Base-by-base conservation (phyloP, 305 asterid species). In the Fraxinus platypoda region DNA sequence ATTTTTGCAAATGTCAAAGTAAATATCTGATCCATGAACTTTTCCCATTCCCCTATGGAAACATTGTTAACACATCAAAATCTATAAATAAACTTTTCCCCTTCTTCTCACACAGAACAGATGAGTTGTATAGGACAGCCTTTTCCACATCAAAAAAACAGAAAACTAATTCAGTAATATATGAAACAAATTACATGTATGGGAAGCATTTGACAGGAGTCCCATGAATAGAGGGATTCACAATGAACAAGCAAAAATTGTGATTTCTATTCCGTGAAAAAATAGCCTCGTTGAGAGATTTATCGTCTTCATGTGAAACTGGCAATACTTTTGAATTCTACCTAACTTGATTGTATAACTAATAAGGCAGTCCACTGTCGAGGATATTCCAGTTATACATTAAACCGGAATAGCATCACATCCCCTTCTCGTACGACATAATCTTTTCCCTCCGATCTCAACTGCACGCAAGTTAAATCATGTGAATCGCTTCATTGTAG, bases 381-480 rank as follows among this genome's bases (percentile, higher is more conserved):
- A 38, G 23, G 33, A 7, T 52, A 76, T 77, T 43, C 74, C 75
- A 5, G 74, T 91, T 88, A 95, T 80, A 95, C 99, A 62, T 95
- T 95, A 83, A 95, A 95, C 82, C 98, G 89, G 76, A 95, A 95
- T 80, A 95, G 91, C 98, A 95, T 91, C 78, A 95, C 94, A 25
- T 95, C 99, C 75, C 98, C 99, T 92, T 95, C 99, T 90, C 87
- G 89, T 72, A 96, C 99, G 46, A 93, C 80, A 70, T 96, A 96
- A 28, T 96, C 99, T 90, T 94, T 96, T 46, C 99, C 99, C 85
- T 96, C 99, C 49, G 92, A 91, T 86, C 97, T 92, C 90, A 96
- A 89, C 99, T 94, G 98, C 94, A 88, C 19, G 11, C 28, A 77
- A 52, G 71, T 43, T 49, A 84, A 38, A 83, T 26, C 23, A 72